Evolutionary conservation across 2,329 filamentous ascomycete species (phyloP), one percentile per base, ranked within the genome.

Genomic region (Penicillium sp.): DNA sequence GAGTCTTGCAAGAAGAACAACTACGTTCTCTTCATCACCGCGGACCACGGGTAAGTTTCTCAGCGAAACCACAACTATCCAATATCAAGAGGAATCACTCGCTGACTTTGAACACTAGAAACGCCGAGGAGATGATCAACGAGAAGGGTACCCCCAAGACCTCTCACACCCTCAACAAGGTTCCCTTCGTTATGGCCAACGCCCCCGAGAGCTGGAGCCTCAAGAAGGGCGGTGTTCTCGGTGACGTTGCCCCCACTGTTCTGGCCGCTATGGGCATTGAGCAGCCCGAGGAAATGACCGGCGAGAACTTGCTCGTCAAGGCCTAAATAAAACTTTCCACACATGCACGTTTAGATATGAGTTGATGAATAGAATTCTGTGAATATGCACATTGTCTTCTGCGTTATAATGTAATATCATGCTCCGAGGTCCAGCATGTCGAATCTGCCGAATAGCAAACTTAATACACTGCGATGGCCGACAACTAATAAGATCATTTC

Each of bases 121-220:
- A 99, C 71, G 94, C 94, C 54, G 94, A 99, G 81, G 94, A 99
- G 81, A 99, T 99, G 94, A 89, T 97, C 77, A 97, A 92, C 72
- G 81, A 90, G 66, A 90, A 97, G 74, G 92, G 92, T 74, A 96
- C 91, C 73, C 94, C 94, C 67, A 99, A 99, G 86, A 99, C 94
- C 8, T 93, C 90, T 48, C 94, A 99, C 82, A 99, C 94, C 43
- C 92, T 89, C 64, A 99, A 99, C 84, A 94, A 94, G 76, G 94
- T 99, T 49, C 94, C 94, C 9, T 93, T 99, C 73, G 86, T 97
- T 77, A 96, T 99, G 92, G 91, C 92, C 73, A 99, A 97, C 74
- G 92, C 92, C 8, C 94, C 94, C 39, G 84, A 89, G 71, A 90
- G 90, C 65, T 97, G 89, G 88, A 91, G 86, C 67, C 80, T 99